phyloP scores from a whole-genome alignment of 2,329 filamentous ascomycete genomes.

The Stromatinia cepivora region DNA sequence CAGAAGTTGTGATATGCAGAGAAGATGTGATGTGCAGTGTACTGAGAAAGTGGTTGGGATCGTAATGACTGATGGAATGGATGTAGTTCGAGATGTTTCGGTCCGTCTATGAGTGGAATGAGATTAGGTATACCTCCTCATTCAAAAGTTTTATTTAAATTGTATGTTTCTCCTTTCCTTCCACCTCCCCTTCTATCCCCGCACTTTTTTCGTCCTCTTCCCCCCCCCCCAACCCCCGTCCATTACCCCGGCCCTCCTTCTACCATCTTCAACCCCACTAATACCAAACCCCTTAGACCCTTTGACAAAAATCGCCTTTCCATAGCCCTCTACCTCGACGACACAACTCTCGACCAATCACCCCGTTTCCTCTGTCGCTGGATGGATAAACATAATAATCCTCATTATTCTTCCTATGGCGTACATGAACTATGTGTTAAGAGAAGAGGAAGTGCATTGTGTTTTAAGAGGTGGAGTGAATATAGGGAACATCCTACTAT shows the following conservation, averaged over 20 bases:
- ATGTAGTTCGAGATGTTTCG: conserved; percentile 49
- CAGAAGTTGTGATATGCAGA: no score
- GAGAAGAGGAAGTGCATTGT: conserved; percentile 51
- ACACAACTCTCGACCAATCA: conserved; percentile 40
- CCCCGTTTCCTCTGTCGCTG: conserved; percentile 40
- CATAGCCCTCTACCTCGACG: conserved; percentile 53
- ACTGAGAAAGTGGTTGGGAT: conserved; percentile 17
- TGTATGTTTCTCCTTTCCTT: conserved; percentile 43
- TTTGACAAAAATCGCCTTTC: conserved; percentile 58
- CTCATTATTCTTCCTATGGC: conserved; percentile 51
- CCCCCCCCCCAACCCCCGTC: no score
- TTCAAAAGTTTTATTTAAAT: conserved; percentile 55
- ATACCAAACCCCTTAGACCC: conserved; percentile 42
- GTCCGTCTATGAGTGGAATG: conserved; percentile 48
- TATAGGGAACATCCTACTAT: conserved; percentile 47
- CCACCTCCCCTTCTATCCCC: no score
- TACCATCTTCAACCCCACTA: background rate
- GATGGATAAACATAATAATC: conserved; percentile 36
- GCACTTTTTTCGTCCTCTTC: no score
- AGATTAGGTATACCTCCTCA: conserved; percentile 49
- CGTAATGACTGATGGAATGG: conserved; percentile 23
- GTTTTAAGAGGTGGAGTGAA: conserved; percentile 54
- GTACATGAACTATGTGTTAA: conserved; percentile 56
- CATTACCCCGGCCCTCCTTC: no score
- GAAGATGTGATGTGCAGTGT: background rate